A percentile compares a stretch with the other conserved stretches of the same genome.
These are phyloP conservation scores for Musa acuminata DNA, from an alignment of 176 grass and related monocot species.

Conservation along the genomic window DNA sequence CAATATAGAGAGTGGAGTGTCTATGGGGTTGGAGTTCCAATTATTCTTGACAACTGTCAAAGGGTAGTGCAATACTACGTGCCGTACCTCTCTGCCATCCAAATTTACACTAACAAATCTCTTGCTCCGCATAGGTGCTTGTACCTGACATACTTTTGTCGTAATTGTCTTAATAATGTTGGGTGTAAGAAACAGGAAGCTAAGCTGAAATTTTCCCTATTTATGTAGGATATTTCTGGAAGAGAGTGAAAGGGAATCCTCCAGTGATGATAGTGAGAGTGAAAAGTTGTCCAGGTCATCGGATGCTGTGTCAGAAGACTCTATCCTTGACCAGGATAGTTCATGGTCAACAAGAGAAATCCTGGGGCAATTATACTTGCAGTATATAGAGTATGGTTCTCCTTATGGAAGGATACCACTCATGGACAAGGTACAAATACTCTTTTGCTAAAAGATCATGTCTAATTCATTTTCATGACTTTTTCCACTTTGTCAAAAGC, in stretches of 20 bases:
- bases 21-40: slow-evolving; percentile 38
- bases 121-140: slow-evolving; percentile 26
- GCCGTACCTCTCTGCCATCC: slow-evolving; percentile 60
- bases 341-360: slow-evolving; percentile 22
- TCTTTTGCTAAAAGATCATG: background rate
- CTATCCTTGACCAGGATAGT: slow-evolving; percentile 11
- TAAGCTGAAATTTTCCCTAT: background rate
- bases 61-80: slow-evolving; percentile 42
- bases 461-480: background rate
- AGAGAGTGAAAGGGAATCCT: slow-evolving; percentile 62
- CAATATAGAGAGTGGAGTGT: slow-evolving; percentile 46
- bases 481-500: background rate
- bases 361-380: slow-evolving; percentile 34
- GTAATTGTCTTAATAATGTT: background rate
- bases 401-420: slow-evolving; percentile 54
- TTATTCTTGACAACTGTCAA: slow-evolving; percentile 14
- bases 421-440: slow-evolving; percentile 36
- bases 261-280: slow-evolving; percentile 45
- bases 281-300: slow-evolving; percentile 43
- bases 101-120: slow-evolving; percentile 54
- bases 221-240: slow-evolving; percentile 9
- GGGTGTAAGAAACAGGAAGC: background rate
- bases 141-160: background rate
- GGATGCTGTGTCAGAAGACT: slow-evolving; percentile 44
- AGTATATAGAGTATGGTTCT: slow-evolving; percentile 47